Conservation (phyloP, 495 filamentous ascomycete species). For the Hyaloscypha variabilis region DNA sequence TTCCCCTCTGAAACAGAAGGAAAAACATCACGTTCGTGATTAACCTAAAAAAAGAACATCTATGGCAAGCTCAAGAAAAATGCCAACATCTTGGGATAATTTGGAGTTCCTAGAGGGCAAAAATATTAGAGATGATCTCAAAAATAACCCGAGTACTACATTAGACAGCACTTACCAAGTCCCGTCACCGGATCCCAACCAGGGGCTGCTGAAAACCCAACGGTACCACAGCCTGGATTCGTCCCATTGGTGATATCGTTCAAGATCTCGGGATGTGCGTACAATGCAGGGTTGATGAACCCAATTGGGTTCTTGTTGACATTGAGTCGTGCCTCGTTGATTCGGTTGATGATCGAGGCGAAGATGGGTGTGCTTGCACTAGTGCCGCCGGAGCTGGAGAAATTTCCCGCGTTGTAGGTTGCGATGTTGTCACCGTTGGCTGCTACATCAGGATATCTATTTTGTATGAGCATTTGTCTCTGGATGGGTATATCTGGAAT, state of each 20-base stretch:
- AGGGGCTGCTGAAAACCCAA: conserved; percentile 50
- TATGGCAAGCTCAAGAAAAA: conserved; percentile 40
- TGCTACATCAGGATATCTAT: conserved; percentile 66
- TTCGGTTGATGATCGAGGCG: conserved; percentile 54
- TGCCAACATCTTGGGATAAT: conserved; percentile 37
- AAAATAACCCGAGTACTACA: background rate
- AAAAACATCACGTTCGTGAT: no score
- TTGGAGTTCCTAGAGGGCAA: conserved; percentile 49
- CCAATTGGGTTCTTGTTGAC: conserved; percentile 60
- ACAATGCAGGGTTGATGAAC: conserved; percentile 63
- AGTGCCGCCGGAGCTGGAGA: conserved; percentile 54
- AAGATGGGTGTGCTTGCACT: conserved; percentile 42
- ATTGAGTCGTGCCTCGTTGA: conserved; percentile 62
- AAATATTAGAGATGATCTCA: background rate
- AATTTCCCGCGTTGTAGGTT: conserved; percentile 45
- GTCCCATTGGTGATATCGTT: conserved; percentile 52
- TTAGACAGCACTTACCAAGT: conserved; percentile 38
- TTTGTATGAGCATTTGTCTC: conserved; percentile 34
- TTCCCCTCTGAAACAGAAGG: no score
- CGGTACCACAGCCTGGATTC: conserved; percentile 49
- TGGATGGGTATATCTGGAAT: background rate
- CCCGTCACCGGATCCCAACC: conserved; percentile 68
- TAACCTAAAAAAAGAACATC: background rate
- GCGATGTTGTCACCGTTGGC: conserved; percentile 60
- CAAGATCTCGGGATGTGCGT: conserved; percentile 50